Evolutionary conservation across 345 rosid genomes (phyloP).

Genomic region (Gossypium thurberi): DNA sequence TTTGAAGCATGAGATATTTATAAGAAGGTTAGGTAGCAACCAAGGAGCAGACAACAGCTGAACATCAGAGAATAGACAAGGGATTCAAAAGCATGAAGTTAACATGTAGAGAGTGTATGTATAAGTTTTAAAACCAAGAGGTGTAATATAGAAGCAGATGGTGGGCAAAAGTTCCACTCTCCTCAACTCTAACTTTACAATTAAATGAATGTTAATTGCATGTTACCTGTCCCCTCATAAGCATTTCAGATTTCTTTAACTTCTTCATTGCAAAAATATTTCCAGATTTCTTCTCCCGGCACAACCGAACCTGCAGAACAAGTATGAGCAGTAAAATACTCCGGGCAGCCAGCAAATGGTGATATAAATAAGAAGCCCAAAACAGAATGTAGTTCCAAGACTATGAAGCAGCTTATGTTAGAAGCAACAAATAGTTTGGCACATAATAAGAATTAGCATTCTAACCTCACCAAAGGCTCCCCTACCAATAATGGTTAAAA

Average conservation of each 20-base stretch:
- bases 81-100: not conserved
- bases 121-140: not conserved
- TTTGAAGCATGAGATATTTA: not conserved
- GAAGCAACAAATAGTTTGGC: conserved; percentile 1
- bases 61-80: not conserved
- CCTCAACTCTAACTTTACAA: conserved; percentile 1
- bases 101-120: not conserved
- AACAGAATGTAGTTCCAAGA: not conserved
- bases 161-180: conserved; percentile 3
- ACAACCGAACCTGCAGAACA: conserved; percentile 64
- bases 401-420: conserved; percentile 1
- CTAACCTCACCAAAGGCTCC: conserved; percentile 98
- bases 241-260: conserved; percentile 97
- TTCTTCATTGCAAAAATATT: conserved; percentile 98
- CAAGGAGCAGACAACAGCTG: not conserved
- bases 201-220: conserved; percentile 9
- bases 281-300: conserved; percentile 94
- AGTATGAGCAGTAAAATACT: conserved; percentile 11
- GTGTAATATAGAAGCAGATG: not conserved
- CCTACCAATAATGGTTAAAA: conserved; percentile 78
- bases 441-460: conserved; percentile 5
- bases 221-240: conserved; percentile 88
- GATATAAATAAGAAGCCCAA: conserved; percentile 7
- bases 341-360: conserved; percentile 3
- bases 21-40: not conserved